Base-by-base conservation (phyloP, 257 asterid species). In the Echites panduratus region DNA sequence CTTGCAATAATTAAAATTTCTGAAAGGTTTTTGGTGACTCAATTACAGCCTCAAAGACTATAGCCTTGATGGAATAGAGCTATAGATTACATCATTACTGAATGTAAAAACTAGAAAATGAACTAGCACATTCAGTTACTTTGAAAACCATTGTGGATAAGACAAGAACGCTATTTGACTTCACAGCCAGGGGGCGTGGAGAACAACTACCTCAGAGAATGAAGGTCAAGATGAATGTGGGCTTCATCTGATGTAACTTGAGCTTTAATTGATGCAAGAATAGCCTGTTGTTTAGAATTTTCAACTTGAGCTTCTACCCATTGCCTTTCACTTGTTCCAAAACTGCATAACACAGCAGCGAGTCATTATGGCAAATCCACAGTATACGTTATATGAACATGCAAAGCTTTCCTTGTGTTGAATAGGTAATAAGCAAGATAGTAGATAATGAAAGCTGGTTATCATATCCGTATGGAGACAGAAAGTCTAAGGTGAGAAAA, bases 231-330 rank as follows among this genome's bases (percentile, higher is more conserved):
- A 87, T 91, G 99, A 84, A 91, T 89, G 81, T 94, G 99, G 86
- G 99, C 98, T 84, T 94, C 99, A 80, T 91, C 98, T 73, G 98
- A 88, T 78, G 96, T 87, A 79, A 94, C 96, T 89, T 94, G 99
- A 79, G 93, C 82, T 85, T 91, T 94, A 72, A 94, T 93, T 13
- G 99, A 79, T 85, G 84, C 80, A 79, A 94, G 93, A 77, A 88
- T 84, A 66, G 98, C 95, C 74, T 91, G 98, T 80, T 95, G 98
- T 85, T 91, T 95, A 74, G 99, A 90, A 85, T 95, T 90, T 85
- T 92, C 99, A 76, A 95, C 99, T 83, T 95, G 98, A 82, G 98
- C 97, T 86, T 92, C 98, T 75, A 95, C 94, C 99, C 99, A 95
- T 76, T 95, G 98, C 80, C 93, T 87, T 88, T 95, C 96, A 65